phyloP scores from a whole-genome alignment of 2,329 filamentous ascomycete genomes.

The Mycosphaerella sp. region DNA sequence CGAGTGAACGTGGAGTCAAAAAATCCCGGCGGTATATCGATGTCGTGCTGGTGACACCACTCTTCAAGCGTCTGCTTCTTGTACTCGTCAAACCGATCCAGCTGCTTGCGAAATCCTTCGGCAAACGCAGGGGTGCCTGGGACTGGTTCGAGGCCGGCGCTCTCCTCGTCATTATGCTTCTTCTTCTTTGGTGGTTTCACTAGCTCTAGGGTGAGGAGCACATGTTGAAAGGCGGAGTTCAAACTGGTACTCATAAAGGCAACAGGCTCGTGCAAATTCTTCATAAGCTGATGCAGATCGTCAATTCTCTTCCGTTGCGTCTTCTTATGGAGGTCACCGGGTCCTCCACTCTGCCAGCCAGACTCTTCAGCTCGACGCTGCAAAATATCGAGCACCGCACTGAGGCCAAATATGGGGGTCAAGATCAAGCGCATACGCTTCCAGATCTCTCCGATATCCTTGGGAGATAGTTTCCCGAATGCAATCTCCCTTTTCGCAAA shows the following conservation, averaged over 20 bases:
- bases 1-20: constrained; percentile 47
- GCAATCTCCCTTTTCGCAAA: constrained; percentile 72
- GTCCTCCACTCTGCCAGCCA: constrained; percentile 39
- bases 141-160: constrained; percentile 36
- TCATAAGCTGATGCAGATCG: constrained; percentile 61
- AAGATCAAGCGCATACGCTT: constrained; percentile 55
- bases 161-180: constrained; percentile 36
- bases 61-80: constrained; percentile 51
- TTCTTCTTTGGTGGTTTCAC: constrained; percentile 35
- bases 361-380: constrained; percentile 55
- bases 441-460: constrained; percentile 58
- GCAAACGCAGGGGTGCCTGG: constrained; percentile 58
- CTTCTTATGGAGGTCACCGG: constrained; percentile 16
- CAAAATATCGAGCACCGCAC: constrained; percentile 65
- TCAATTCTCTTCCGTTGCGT: constrained; percentile 23
- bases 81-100: constrained; percentile 51
- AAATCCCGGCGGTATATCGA: constrained; percentile 47
- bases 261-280: constrained; percentile 62
- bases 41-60: constrained; percentile 44
- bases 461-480: constrained; percentile 58
- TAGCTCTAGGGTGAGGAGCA: constrained; percentile 50
- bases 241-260: constrained; percentile 56
- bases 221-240: constrained; percentile 61
- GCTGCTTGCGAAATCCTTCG: constrained; percentile 47
- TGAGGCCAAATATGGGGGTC: constrained; percentile 61